Evolutionary conservation across 106 monocot genomes (phyloP).

Genomic region (Dendrobium catenatum): DNA sequence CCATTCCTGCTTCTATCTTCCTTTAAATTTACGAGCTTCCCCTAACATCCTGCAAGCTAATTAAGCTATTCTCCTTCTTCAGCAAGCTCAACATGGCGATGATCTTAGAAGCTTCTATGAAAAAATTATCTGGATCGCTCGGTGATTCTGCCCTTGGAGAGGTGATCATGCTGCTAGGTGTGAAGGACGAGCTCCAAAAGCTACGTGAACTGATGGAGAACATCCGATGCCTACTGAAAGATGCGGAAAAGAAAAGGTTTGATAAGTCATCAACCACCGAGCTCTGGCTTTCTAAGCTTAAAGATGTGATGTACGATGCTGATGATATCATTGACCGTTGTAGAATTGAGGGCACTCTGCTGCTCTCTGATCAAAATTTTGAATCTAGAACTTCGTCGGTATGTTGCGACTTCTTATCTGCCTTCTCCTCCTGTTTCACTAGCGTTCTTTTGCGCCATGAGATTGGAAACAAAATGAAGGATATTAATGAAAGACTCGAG

Average conservation of each 20-base stretch:
- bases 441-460: too few species aligned
- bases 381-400: neutral
- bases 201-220: neutral
- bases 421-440: too few species aligned
- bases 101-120: neutral
- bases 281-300: constrained; percentile 5
- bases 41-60: too few species aligned
- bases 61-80: neutral
- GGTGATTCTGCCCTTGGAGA: neutral
- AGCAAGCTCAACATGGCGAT: too few species aligned
- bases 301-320: constrained; percentile 9
- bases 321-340: constrained; percentile 13
- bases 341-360: constrained; percentile 5
- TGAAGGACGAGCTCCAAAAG: neutral
- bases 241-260: constrained; percentile 3
- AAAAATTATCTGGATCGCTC: neutral
- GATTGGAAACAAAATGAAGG: too few species aligned
- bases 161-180: neutral
- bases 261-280: neutral
- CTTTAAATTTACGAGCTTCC: too few species aligned
- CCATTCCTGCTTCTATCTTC: too few species aligned
- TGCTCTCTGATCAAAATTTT: neutral
- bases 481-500: neutral
- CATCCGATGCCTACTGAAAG: constrained; percentile 5
- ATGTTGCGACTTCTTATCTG: neutral